A percentile compares a stretch with the other conserved stretches of the same genome.
These are phyloP conservation scores for Erucastrum elatum DNA, from an alignment of 345 rosid genomes.

Conservation along the genomic window DNA sequence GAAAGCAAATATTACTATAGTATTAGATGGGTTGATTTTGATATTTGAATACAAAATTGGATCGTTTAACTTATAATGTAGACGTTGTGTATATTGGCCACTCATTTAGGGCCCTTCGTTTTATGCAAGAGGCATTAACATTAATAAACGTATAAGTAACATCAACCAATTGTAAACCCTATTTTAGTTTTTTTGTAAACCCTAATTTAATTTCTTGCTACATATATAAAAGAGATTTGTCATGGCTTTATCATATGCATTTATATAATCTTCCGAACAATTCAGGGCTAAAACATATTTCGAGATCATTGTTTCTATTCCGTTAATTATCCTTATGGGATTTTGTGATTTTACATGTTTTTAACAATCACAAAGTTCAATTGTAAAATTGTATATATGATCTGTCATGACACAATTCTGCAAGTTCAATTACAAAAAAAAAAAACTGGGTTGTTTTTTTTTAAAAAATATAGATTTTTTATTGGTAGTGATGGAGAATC, in stretches of 20 bases:
- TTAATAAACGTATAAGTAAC: neutral
- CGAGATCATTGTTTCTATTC: neutral
- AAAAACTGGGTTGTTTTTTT: neutral
- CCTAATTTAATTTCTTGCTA: neutral
- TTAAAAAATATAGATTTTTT: neutral
- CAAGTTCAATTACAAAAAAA: neutral
- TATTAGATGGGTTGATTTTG: slow-evolving; percentile 6
- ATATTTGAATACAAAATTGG: neutral
- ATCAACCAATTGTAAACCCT: slow-evolving; percentile 10
- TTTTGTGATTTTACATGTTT: neutral
- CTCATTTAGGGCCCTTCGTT: slow-evolving; percentile 21
- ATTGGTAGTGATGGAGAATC: neutral
- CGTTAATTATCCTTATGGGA: neutral
- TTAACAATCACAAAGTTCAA: neutral
- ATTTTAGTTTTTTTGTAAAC: neutral
- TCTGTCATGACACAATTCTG: neutral
- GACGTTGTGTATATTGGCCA: slow-evolving; percentile 6
- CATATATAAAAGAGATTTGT: neutral
- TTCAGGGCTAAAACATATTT: neutral
- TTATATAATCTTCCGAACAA: neutral
- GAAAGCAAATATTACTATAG: slow-evolving; percentile 10
- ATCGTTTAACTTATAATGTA: neutral
- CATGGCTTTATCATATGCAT: neutral
- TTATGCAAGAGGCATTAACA: slow-evolving; percentile 12
- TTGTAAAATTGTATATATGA: neutral